Conservation (phyloP, 1,284 basidiomycete species). For the Rhodotorula sp. region DNA sequence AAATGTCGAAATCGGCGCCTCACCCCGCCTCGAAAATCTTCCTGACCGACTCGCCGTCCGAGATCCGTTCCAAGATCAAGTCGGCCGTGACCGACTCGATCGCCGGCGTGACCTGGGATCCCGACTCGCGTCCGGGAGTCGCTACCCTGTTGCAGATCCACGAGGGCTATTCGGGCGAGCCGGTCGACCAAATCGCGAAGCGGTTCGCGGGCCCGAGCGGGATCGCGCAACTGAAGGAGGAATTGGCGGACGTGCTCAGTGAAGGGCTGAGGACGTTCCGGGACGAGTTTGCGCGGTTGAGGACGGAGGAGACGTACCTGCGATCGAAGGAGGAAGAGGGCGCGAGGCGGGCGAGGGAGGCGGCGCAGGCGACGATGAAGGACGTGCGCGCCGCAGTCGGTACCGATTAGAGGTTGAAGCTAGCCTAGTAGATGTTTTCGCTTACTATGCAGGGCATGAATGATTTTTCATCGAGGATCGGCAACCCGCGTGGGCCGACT, state of each 20-base stretch:
- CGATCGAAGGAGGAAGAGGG: constrained; percentile 65
- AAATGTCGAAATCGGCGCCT: constrained; percentile 94
- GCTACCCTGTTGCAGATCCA: constrained; percentile 75
- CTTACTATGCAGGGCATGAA: background rate
- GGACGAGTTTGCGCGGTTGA: constrained; percentile 65
- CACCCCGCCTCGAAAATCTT: constrained; percentile 78
- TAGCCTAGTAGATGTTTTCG: no score
- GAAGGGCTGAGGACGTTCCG: constrained; percentile 69
- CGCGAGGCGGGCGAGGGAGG: constrained; percentile 61
- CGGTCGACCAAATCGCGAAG: constrained; percentile 56
- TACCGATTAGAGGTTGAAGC: background rate
- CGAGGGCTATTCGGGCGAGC: constrained; percentile 59
- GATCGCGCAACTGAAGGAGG: constrained; percentile 64
- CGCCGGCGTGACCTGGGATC: constrained; percentile 72
- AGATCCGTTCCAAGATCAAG: constrained; percentile 71
- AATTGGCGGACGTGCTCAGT: constrained; percentile 71
- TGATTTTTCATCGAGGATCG: background rate
- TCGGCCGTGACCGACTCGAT: constrained; percentile 82
- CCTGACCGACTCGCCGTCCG: constrained; percentile 68
- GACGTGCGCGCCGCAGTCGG: constrained; percentile 70
- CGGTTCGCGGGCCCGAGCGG: constrained; percentile 62
- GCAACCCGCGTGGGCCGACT: constrained; percentile 1
- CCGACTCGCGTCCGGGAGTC: constrained; percentile 70
- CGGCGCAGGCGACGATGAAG: constrained; percentile 64
- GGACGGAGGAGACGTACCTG: constrained; percentile 64